Evolutionary conservation across 116 monocot genomes (phyloP), one percentile per base, ranked within the genome.

Genomic region (Cymodocea nodosa): DNA sequence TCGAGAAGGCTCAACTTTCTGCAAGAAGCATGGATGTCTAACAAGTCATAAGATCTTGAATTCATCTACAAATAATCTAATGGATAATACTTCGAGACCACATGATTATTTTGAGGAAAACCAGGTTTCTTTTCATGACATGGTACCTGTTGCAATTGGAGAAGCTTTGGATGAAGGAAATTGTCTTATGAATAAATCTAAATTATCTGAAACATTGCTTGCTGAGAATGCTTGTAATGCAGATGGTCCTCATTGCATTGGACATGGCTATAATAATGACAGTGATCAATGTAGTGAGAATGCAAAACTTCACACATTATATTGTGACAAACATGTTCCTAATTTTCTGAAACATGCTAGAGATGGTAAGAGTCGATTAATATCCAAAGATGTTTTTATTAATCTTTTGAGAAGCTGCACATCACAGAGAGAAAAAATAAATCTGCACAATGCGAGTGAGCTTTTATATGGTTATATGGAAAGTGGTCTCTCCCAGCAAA

Each of bases 251-350:
- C 70, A 19, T 9, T 98, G 98, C 75, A 86, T 98, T 77, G 86
- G 92, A 55, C 59, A 69, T 66, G 81, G 65, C 19, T 14, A 50
- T 14, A 57, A 81, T 22, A 79, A 48, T 23, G 73, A 72, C 72
- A 60, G 63, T 52, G 73, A 71, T 13, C 76, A 81, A 60, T 98
- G 92, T 68, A 64, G 66, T 40, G 92, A 89, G 34, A 60, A 73
- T 82, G 85, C 89, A 20, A 88, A 65, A 66, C 60, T 44, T 25
- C 77, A 88, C 70, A 77, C 76, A 49, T 73, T 98, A 51, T 98
- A 98, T 59, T 98, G 98, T 84, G 87, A 89, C 65, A 92, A 75
- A 58, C 98, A 98, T 75, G 50, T 98, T 20, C 98, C 98, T 15
- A 86, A 76, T 62, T 97, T 87, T 82, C 86, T 98, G 55, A 98